These are phyloP conservation scores for Phytopythium vexans DNA, from an alignment of 352 stramenopile species.

Conservation along the genomic window DNA sequence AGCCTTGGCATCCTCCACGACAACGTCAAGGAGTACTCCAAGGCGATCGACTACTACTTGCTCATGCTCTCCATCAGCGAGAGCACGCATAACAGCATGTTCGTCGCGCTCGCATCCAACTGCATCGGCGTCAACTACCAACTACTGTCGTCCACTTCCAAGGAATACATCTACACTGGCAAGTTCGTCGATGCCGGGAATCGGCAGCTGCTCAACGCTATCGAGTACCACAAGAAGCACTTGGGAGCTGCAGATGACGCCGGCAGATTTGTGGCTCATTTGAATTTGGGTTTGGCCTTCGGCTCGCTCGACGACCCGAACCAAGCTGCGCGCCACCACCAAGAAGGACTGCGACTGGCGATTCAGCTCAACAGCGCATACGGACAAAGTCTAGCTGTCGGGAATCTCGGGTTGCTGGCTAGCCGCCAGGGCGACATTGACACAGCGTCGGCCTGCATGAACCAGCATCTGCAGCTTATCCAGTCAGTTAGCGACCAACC, in stretches of 20 bases:
- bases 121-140: slow-evolving; percentile 90
- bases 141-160: slow-evolving; percentile 52
- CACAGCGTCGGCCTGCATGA: slow-evolving; percentile 81
- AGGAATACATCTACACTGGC: slow-evolving; percentile 71
- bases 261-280: slow-evolving; percentile 82
- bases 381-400: slow-evolving; percentile 82
- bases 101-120: slow-evolving; percentile 77
- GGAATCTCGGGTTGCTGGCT: slow-evolving; percentile 83
- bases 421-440: slow-evolving; percentile 79
- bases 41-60: slow-evolving; percentile 84
- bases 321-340: slow-evolving; percentile 77
- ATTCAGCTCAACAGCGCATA: slow-evolving; percentile 85
- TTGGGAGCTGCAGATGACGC: slow-evolving; percentile 75
- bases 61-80: slow-evolving; percentile 85
- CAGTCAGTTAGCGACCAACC: slow-evolving; percentile 77
- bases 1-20: slow-evolving; percentile 85
- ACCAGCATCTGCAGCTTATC: slow-evolving; percentile 89
- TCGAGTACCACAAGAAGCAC: slow-evolving; percentile 77
- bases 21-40: slow-evolving; percentile 81
- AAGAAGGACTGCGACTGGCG: slow-evolving; percentile 82
- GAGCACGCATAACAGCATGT: slow-evolving; percentile 72
- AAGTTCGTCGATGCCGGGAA: slow-evolving; percentile 60
- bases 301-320: slow-evolving; percentile 62
- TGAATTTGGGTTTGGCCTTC: slow-evolving; percentile 83
- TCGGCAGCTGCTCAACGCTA: slow-evolving; percentile 38